phyloP scores from a whole-genome alignment of 345 rosid genomes.

The Cardiospermum halicacabum region DNA sequence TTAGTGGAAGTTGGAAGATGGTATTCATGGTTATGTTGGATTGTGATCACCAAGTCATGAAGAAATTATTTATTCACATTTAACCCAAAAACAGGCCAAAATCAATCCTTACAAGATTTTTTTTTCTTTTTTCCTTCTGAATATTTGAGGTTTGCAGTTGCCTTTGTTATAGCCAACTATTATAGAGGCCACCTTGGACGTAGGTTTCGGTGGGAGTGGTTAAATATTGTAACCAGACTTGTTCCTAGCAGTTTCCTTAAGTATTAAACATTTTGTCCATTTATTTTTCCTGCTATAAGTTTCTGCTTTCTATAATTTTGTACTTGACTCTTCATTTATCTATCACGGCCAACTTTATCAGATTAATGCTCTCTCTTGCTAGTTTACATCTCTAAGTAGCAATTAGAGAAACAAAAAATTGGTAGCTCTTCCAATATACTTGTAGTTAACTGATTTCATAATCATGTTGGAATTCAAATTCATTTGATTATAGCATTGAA shows the following conservation, averaged over 20 bases:
- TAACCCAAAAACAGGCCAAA: neutral
- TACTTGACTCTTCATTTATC: neutral
- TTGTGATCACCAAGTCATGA: neutral
- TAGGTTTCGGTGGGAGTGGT: neutral
- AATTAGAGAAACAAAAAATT: neutral
- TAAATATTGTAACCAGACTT: neutral
- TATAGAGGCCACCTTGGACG: neutral
- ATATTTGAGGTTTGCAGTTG: neutral
- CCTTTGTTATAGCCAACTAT: neutral
- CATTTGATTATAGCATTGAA: neutral
- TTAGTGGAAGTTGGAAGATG: neutral
- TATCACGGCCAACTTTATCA: neutral
- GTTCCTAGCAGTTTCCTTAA: neutral
- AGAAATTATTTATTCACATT: neutral
- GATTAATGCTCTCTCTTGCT: neutral
- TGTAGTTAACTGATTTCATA: neutral
- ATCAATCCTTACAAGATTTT: neutral
- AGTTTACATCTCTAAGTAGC: too few species aligned
- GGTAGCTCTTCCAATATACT: neutral
- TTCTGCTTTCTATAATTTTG: neutral
- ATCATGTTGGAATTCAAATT: slow-evolving; percentile 1
- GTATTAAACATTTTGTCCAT: neutral
- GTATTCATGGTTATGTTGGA: neutral
- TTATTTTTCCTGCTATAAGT: neutral
- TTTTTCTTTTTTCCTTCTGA: neutral